Percentiles rank a stretch among this genome's conserved stretches.
phyloP scores from a whole-genome alignment of 2,329 filamentous ascomycete genomes.

The Thielaviopsis musarum region DNA sequence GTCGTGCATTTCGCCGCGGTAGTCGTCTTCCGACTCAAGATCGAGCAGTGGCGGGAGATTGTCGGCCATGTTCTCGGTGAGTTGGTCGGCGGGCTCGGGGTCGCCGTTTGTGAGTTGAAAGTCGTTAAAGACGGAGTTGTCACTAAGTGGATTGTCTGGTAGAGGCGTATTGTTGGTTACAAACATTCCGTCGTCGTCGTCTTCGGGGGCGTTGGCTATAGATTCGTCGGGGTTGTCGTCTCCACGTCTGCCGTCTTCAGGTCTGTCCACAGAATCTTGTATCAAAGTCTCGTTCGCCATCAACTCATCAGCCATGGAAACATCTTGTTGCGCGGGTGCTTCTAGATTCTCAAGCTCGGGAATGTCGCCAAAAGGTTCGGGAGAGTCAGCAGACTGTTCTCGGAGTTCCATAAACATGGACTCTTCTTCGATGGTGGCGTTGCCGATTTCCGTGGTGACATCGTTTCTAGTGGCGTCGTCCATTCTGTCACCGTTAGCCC shows the following conservation, averaged over 20 bases:
- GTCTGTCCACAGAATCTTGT: not conserved
- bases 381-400: slow-evolving; percentile 6
- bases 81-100: not conserved
- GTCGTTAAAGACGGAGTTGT: not conserved
- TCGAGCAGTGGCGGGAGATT: slow-evolving; percentile 5
- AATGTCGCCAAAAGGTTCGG: slow-evolving; percentile 11
- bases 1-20: slow-evolving; percentile 7
- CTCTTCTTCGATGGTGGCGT: slow-evolving; percentile 1
- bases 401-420: not conserved
- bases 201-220: not conserved
- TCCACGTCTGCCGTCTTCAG: too few species aligned
- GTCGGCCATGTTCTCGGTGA: not conserved
- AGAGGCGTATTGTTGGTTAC: not conserved
- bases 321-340: slow-evolving; percentile 1
- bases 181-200: not conserved
- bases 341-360: slow-evolving; percentile 7
- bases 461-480: slow-evolving; percentile 18
- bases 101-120: not conserved
- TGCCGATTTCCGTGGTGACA: slow-evolving; percentile 4
- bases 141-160: slow-evolving; percentile 13
- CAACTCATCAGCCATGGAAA: slow-evolving; percentile 4
- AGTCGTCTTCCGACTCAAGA: slow-evolving; percentile 9
- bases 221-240: too few species aligned
- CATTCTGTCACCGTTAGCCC: slow-evolving; percentile 15
- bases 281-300: not conserved